phyloP scores from a whole-genome alignment of 306 rosid species.

The Gastrolobium villosum region DNA sequence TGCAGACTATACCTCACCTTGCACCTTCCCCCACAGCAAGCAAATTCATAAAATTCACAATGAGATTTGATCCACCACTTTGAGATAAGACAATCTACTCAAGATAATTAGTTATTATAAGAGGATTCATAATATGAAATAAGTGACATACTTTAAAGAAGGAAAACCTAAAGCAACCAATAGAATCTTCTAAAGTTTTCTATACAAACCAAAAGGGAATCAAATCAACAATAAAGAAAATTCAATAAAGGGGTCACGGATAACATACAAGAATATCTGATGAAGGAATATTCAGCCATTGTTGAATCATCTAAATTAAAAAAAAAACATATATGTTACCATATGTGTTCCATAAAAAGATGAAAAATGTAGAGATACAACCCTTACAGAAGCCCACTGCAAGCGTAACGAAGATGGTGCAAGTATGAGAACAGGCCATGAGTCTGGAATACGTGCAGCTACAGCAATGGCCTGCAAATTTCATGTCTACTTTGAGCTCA shows the following conservation, averaged over 20 bases:
- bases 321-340: slow-evolving; percentile 39
- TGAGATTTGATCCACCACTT: slow-evolving; percentile 86
- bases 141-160: slow-evolving; percentile 3
- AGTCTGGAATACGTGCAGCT: slow-evolving; percentile 82
- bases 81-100: slow-evolving; percentile 87
- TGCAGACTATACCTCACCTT: too few relatives aligned
- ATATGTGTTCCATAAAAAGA: slow-evolving; percentile 39
- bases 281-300: slow-evolving; percentile 89
- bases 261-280: slow-evolving; percentile 85
- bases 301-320: slow-evolving; percentile 88
- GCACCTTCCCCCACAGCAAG: too few relatives aligned
- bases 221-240: slow-evolving; percentile 33
- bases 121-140: slow-evolving; percentile 1
- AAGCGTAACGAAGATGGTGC: slow-evolving; percentile 91
- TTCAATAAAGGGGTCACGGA: slow-evolving; percentile 39
- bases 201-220: slow-evolving; percentile 30
- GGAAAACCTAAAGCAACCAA: slow-evolving; percentile 16
- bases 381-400: slow-evolving; percentile 95
- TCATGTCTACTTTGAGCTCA: neutral
- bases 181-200: slow-evolving; percentile 29
- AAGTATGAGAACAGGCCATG: slow-evolving; percentile 95
- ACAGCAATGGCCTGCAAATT: slow-evolving; percentile 92
- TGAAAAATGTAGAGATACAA: slow-evolving; percentile 40
- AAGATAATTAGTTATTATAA: slow-evolving; percentile 34
- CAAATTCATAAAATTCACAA: too few relatives aligned